Base-by-base conservation (phyloP, 306 rosid genomes). In the Lathyrus oleraceus region DNA sequence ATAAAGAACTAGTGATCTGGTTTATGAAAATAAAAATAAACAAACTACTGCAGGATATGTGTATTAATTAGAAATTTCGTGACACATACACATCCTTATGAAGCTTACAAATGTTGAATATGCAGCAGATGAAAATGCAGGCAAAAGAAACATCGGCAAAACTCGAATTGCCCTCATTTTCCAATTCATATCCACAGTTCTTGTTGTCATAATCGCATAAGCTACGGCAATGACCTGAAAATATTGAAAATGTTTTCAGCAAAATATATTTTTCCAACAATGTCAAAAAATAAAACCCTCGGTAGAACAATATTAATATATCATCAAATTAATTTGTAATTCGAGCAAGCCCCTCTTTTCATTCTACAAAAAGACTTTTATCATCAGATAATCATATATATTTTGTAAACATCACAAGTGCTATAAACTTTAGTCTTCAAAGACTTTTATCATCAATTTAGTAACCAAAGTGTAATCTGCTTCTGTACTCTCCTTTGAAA, bases 81-180 rank as follows among this genome's bases (percentile, higher is more conserved):
- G 63, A 73, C 65, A 89, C 99, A 86, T 74, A 91, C 99, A 73
- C 89, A 88, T 91, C 81, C 53, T 84, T 45, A 80, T 86, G 82
- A 84, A 81, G 81, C 88, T 87, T 25, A 74, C 63, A 74, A 82
- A 79, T 2, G 88, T 43, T 2, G 95, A 65, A 84, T 94, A 91
- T 6, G 85, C 58, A 81, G 81, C 77, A 42, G 78, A 44, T 57
- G 96, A 81, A 32, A 94, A 59, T 20, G 81, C 92, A 45, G 99
- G 96, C 79, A 89, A 82, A 69, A 94, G 87, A 86, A 94, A 94
- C 95, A 94, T 89, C 0, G 99, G 99, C 74, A 87, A 73, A 77
- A 91, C 81, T 38, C 87, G 81, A 36, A 89, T 70, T 3, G 95
- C 89, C 77, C 99, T 89, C 89, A 79, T 85, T 84, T 82, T 91